phyloP scores from a whole-genome alignment of 2,329 filamentous ascomycete species.

The Talaromyces amestolkiae region DNA sequence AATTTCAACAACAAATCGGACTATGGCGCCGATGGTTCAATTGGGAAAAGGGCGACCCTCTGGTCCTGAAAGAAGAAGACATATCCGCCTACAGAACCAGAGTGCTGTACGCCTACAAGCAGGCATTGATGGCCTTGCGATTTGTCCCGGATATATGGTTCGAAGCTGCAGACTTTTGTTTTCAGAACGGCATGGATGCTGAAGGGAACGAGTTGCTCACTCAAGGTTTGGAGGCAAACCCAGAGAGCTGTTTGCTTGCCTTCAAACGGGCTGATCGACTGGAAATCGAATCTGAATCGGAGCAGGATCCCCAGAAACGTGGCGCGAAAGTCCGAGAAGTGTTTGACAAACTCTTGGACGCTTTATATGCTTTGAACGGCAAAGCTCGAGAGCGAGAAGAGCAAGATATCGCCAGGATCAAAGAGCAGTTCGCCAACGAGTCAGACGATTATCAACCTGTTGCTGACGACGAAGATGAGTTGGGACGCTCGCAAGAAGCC shows the following conservation, averaged over 20 bases:
- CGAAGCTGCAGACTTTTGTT: conserved; percentile 90
- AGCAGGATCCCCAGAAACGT: conserved; percentile 65
- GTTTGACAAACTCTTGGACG: conserved; percentile 77
- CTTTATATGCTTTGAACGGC: conserved; percentile 81
- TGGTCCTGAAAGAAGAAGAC: conserved; percentile 83
- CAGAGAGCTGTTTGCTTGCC: conserved; percentile 85
- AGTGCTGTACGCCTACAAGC: conserved; percentile 86
- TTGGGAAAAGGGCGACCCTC: conserved; percentile 91
- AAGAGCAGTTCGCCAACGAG: conserved; percentile 52
- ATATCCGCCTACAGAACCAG: conserved; percentile 70
- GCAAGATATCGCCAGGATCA: conserved; percentile 56
- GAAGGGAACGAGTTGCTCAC: conserved; percentile 77
- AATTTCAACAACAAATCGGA: conserved; percentile 79
- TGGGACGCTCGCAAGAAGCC: conserved; percentile 49
- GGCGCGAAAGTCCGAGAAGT: conserved; percentile 76
- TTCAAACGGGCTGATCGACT: conserved; percentile 87
- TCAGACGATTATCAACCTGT: conserved; percentile 39
- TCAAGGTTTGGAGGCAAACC: conserved; percentile 83
- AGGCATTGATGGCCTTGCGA: conserved; percentile 85
- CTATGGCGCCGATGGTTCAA: conserved; percentile 92
- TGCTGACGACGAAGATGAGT: conserved; percentile 54
- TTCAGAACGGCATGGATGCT: conserved; percentile 67
- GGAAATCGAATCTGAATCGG: conserved; percentile 72
- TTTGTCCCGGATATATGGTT: conserved; percentile 98
- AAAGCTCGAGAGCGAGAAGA: conserved; percentile 66